Conservation (phyloP, 768 basidiomycete species). For the Kwoniella dejecticola region DNA sequence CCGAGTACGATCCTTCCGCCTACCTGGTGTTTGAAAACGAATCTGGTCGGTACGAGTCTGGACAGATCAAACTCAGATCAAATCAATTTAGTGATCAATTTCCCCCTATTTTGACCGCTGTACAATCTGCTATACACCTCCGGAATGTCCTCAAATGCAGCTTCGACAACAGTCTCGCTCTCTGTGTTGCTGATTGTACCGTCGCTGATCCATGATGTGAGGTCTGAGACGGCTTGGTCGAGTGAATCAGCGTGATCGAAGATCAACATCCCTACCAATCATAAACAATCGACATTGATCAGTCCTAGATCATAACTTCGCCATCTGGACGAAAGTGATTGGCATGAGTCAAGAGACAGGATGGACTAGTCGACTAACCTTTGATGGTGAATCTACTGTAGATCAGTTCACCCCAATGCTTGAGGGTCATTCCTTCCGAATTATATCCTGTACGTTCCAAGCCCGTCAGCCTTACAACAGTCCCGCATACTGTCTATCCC, state of each 20-base stretch:
- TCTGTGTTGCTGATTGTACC: slow-evolving; percentile 38
- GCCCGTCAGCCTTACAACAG: background rate
- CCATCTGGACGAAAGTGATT: too few relatives aligned
- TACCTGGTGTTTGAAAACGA: too few relatives aligned
- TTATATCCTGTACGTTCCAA: background rate
- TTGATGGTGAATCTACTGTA: slow-evolving; percentile 39
- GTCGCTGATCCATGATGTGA: slow-evolving; percentile 32
- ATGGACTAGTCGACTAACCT: slow-evolving; percentile 30
- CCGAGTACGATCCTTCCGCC: too few relatives aligned
- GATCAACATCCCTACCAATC: slow-evolving; percentile 28
- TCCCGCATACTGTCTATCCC: background rate
- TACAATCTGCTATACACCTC: slow-evolving; percentile 40
- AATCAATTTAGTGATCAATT: slow-evolving; percentile 43
- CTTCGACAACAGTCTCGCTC: slow-evolving; percentile 39
- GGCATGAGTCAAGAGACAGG: too few relatives aligned
- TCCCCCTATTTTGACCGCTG: slow-evolving; percentile 43
- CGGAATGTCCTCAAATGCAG: slow-evolving; percentile 48
- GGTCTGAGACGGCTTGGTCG: slow-evolving; percentile 22
- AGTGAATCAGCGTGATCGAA: slow-evolving; percentile 27
- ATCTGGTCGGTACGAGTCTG: too few relatives aligned
- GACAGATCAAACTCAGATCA: too few relatives aligned
- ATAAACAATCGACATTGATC: too few relatives aligned
- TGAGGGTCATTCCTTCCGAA: slow-evolving; percentile 15
- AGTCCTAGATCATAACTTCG: too few relatives aligned
- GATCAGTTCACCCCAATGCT: slow-evolving; percentile 39